Conservation (phyloP, 192 early-diverging fungal species). For the Gigaspora rosea region DNA sequence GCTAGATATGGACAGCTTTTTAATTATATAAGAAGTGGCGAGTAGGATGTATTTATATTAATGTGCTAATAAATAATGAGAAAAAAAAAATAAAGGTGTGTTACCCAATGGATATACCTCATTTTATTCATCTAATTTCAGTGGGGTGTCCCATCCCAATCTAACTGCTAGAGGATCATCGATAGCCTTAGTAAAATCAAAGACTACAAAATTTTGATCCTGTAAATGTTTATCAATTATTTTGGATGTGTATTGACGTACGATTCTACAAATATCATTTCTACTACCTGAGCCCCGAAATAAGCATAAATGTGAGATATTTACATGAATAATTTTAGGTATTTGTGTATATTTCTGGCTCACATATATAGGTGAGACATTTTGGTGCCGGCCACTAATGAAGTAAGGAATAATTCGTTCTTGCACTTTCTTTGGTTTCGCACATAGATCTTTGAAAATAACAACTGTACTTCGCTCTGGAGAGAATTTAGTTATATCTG, state of each 20-base stretch:
- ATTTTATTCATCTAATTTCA: background rate
- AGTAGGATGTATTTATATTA: no score
- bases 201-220: background rate
- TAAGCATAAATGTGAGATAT: background rate
- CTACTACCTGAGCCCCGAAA: background rate
- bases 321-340: constrained; percentile 10
- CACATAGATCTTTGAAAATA: constrained; percentile 9
- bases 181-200: background rate
- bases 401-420: constrained; percentile 11
- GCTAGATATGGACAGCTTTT: no score
- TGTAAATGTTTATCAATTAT: constrained; percentile 17
- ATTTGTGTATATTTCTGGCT: constrained; percentile 12
- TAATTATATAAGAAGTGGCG: no score
- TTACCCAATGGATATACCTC: no score
- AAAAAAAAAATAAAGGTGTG: no score
- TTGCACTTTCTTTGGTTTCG: background rate
- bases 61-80: no score
- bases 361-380: background rate
- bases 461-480: constrained; percentile 3
- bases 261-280: background rate
- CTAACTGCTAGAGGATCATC: background rate
- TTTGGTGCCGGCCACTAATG: no score
- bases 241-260: background rate
- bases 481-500: constrained; percentile 14
- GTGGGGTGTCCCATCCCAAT: background rate